Base-by-base conservation (phyloP, 805 yeast genomes). In the Wickerhamiella australiensis region DNA sequence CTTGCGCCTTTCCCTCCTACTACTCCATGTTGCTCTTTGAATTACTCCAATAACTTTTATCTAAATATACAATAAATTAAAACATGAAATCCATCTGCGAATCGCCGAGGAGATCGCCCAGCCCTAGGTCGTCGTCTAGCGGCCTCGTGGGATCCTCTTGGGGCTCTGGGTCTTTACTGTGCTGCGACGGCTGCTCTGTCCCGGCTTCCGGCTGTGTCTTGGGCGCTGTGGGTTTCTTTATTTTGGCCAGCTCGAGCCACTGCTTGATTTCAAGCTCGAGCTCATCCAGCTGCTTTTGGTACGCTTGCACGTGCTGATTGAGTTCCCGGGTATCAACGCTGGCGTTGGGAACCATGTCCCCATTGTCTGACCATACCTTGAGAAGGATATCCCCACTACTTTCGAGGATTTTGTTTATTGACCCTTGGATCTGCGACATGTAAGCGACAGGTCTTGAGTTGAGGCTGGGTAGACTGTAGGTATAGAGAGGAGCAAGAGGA, bases 361-460 rank as follows among this genome's bases (percentile, higher is more conserved):
- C 58, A 3, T 55, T 50, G 25, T 56, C 57, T 18, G 54, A 43
- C 40, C 60, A 61, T 17, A 59, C 54, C 40, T 50, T 52, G 25
- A 59, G 50, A 33, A 59, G 50, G 27, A 57, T 27, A 46, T 58
- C 61, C 5, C 58, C 62, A 40, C 57, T 36, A 6, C 57, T 52
- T 27, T 53, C 56, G 21, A 53, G 47, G 29, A 53, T 47, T 22
- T 47, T 46, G 43, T 46, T 46, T 20, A 27, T 46, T 23, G 47
- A 45, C 25, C 33, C 47, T 36, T 45, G 47, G 26, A 45, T 35
- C 41, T 45, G 47, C 21, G 47, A 37, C 47, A 45, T 45, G 36
- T 33, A 33, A 33, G 38, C 38, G 38, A 20, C 15, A 11, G n/a
- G 33, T 4, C 33, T n/a, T 3, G n/a, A 29, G n/a, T 4, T 4